A percentile compares a stretch with the other conserved stretches of the same genome.
phyloP scores from a whole-genome alignment of 2,329 filamentous ascomycete species.

The Ophiocordyceps robertsii region DNA sequence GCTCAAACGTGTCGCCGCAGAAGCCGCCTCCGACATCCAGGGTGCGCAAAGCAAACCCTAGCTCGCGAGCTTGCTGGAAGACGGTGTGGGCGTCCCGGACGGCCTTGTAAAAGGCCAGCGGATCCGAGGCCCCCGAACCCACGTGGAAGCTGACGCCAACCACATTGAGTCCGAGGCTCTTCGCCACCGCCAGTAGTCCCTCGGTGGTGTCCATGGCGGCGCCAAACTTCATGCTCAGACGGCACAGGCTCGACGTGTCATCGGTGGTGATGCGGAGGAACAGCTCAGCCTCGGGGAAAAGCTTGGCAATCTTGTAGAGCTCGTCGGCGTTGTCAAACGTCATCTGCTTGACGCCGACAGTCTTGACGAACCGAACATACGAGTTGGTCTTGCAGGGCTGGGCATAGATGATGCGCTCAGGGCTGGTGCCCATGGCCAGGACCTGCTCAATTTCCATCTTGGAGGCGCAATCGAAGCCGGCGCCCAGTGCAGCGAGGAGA shows the following conservation, averaged over 20 bases:
- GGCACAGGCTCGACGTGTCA: conserved; percentile 87
- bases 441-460: conserved; percentile 95
- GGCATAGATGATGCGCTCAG: conserved; percentile 91
- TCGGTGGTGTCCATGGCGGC: conserved; percentile 74
- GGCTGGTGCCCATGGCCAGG: conserved; percentile 67
- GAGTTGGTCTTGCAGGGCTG: conserved; percentile 99
- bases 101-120: conserved; percentile 79
- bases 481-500: conserved; percentile 76
- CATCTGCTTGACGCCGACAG: conserved; percentile 87
- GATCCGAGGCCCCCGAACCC: conserved; percentile 88
- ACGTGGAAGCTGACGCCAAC: conserved; percentile 97
- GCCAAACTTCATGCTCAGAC: conserved; percentile 94
- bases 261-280: conserved; percentile 93
- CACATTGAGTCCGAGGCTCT: conserved; percentile 73
- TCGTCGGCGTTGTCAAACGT: conserved; percentile 98
- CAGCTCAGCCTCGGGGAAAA: conserved; percentile 79
- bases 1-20: conserved; percentile 78
- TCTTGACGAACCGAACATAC: conserved; percentile 81
- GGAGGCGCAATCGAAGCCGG: conserved; percentile 96
- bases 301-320: conserved; percentile 91
- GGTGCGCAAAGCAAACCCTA: conserved; percentile 73
- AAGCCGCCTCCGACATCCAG: conserved; percentile 94
- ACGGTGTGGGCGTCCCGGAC: conserved; percentile 79
- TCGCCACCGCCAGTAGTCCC: conserved; percentile 65
- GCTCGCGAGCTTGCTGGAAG: conserved; percentile 67